Evolutionary conservation across 148 eudicot genomes (phyloP), one percentile per base, ranked within the genome.

Genomic region (Arctostaphylos glauca): DNA sequence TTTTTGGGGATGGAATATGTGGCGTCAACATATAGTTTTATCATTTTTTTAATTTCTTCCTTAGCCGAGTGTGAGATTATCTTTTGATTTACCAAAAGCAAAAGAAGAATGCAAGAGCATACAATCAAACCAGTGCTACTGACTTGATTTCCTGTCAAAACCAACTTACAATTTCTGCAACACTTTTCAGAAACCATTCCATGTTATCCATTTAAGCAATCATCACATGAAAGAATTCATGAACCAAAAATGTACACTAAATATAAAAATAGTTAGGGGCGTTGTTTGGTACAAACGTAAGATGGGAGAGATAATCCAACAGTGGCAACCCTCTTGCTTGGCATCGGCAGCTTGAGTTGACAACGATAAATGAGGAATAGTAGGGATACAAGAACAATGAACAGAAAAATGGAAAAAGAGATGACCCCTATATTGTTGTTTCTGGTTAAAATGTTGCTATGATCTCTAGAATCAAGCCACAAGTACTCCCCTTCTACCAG

Each of bases 271-370:
- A 81, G 62, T 79, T 79, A 81, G 2, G 84, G 87, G 79, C 83
- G 80, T 5, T 74, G 85, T 77, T 84, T 88, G 3, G 85, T 55
- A 77, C 68, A 59, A 56, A 86, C 44, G 66, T 77, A 87, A 78
- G 88, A 86, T 38, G 87, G 88, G 72, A 88, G 86, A 82, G 88
- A 85, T 47, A 77, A 49, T 67, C 84, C 87, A 66, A 68, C 68
- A 58, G 70, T 83, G 77, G 81, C 50, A 19, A 54, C 78, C 84
- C 86, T 90, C 84, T 81, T 88, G 72, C 90, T 85, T 14, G 78
- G 81, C 90, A 88, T 90, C 9, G 92, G 92, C 84, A 90, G 58
- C 88, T 86, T 90, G 52, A 90, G 62, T 82, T 90, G 92, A 59
- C 78, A 84, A 68, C 47, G 78, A 76, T 90, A 81, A 72, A 87